phyloP scores from a whole-genome alignment of 352 stramenopile genomes.

The Phytophthora colocasiae region DNA sequence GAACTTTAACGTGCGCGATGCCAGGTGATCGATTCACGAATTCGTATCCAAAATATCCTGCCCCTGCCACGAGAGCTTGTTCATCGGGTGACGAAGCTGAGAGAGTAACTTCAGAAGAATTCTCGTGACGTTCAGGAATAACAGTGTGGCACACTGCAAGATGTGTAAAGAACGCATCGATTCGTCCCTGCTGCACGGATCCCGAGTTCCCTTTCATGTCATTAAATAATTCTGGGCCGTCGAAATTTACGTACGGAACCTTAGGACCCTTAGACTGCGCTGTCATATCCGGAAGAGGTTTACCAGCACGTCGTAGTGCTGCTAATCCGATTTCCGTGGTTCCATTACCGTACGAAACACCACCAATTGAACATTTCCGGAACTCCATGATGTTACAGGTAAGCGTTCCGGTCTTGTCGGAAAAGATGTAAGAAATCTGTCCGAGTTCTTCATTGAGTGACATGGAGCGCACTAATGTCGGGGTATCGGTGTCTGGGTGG shows the following conservation, averaged over 20 bases:
- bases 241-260: slow-evolving; percentile 82
- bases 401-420: slow-evolving; percentile 99
- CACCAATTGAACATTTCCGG: slow-evolving; percentile 92
- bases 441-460: slow-evolving; percentile 96
- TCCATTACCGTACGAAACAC: slow-evolving; percentile 89
- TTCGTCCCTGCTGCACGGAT: slow-evolving; percentile 51
- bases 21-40: slow-evolving; percentile 77
- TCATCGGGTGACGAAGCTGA: slow-evolving; percentile 88
- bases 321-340: slow-evolving; percentile 83
- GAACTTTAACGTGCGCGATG: slow-evolving; percentile 55
- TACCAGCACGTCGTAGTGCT: slow-evolving; percentile 66
- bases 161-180: slow-evolving; percentile 86
- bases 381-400: slow-evolving; percentile 99
- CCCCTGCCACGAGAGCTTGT: slow-evolving; percentile 85
- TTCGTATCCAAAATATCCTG: slow-evolving; percentile 75
- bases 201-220: slow-evolving; percentile 70
- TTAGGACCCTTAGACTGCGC: slow-evolving; percentile 27
- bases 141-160: slow-evolving; percentile 96
- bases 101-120: slow-evolving; percentile 64
- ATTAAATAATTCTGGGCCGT: slow-evolving; percentile 69
- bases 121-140: slow-evolving; percentile 94
- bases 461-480: slow-evolving; percentile 92
- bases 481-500: slow-evolving; percentile 86
- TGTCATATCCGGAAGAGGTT: slow-evolving; percentile 52
- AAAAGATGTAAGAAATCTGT: slow-evolving; percentile 99